Base-by-base conservation (phyloP, 108 stramenopile species). In the Skeletonema marinoi region DNA sequence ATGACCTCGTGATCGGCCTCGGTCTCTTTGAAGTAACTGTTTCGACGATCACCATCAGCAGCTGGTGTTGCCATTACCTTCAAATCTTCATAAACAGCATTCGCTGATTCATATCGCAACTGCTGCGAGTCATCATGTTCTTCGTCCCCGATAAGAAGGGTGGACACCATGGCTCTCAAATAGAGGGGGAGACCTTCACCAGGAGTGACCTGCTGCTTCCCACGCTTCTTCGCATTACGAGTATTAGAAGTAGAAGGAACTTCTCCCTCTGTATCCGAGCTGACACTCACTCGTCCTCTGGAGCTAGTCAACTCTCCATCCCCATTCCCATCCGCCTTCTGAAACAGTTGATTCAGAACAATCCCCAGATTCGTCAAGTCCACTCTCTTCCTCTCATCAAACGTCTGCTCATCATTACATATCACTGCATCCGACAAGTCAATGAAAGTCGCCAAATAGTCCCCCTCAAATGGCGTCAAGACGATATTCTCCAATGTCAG, bases 391-490 rank as follows among this genome's bases (percentile, higher is more conserved):
- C 4, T 46, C 44, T 46, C 44, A n/a, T 46, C 44, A 16, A 46
- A 16, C 16, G 30, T 36, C 46, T 64, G 44, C 41, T 6, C 68
- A 32, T 76, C 41, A 14, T n/a, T 66, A 68, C 60, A 62, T 44
- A 68, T 44, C 39, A 69, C 25, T 13, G 75, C 60, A 35, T 68
- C 66, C 3, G 50, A 51, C 44, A 68, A 68, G 50, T 68, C 75
- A 62, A 76, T 76, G 16, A 76, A 76, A 0, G 60, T 76, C 16
- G 75, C 75, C 6, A 68, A 60, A 60, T 76, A 78, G 3, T 78
- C 65, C 13, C 77, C 77, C 39, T 71, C 77, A 25, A 42, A 12
- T 30, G 65, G 29, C 12, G n/a, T 42, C n/a, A 66, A 25, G 12
- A 66, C 65, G 46, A 66, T 66, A 39, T 66, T 66, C 6, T 66